These are phyloP conservation scores for Aphanocladium album DNA, from an alignment of 2,329 filamentous ascomycete genomes.

Conservation along the genomic window DNA sequence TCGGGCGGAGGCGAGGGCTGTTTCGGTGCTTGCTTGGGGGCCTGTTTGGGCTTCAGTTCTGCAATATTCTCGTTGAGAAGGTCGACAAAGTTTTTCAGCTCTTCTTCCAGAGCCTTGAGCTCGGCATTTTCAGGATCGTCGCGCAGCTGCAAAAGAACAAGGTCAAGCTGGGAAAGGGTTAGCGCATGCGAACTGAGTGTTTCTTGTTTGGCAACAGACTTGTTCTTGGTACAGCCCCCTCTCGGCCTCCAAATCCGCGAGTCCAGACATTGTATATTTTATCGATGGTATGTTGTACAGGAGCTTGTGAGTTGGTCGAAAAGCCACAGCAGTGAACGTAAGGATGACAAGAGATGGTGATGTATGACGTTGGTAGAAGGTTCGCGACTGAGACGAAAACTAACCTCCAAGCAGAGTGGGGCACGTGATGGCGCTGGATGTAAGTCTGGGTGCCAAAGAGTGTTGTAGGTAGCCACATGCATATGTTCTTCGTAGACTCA, in stretches of 20 bases:
- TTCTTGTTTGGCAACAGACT: constrained; percentile 30
- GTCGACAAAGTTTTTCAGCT: constrained; percentile 77
- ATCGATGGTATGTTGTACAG: neutral
- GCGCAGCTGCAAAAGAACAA: constrained; percentile 68
- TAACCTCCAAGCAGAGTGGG: neutral
- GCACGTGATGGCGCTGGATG: constrained; percentile 3
- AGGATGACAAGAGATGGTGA: neutral
- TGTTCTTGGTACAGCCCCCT: constrained; percentile 53
- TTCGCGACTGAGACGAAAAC: neutral
- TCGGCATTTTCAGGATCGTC: constrained; percentile 77
- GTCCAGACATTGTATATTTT: constrained; percentile 23
- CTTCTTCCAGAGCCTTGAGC: constrained; percentile 69
- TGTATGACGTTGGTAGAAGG: neutral
- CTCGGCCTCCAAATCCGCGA: constrained; percentile 45
- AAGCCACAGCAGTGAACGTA: neutral
- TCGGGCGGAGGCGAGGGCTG: constrained; percentile 45
- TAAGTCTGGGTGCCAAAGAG: neutral
- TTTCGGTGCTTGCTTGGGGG: constrained; percentile 41
- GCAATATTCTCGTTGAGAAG: constrained; percentile 75
- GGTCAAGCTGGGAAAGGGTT: constrained; percentile 58
- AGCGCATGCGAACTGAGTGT: neutral
- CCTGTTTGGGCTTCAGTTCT: constrained; percentile 59
- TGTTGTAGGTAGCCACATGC: no score
- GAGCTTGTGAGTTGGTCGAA: neutral
- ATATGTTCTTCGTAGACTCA: no score